phyloP scores from a whole-genome alignment of 2,329 filamentous ascomycete genomes.

The Colletotrichum kahawae region DNA sequence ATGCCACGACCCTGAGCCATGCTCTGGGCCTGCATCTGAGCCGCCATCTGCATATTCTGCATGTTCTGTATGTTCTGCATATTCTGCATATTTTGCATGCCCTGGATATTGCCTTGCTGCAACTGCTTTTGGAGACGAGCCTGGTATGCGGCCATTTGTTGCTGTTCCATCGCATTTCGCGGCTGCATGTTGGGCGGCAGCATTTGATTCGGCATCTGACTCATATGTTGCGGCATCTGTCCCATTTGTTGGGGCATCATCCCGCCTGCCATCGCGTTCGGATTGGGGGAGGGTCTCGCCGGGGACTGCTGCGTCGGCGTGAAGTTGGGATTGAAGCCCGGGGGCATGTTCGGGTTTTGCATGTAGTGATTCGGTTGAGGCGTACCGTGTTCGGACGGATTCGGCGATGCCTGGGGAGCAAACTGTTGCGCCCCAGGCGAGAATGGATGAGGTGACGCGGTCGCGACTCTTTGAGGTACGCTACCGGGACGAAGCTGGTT shows the following conservation, averaged over 20 bases:
- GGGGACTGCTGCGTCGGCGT: slow-evolving; percentile 62
- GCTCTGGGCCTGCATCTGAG: slow-evolving; percentile 55
- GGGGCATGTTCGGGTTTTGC: slow-evolving; percentile 61
- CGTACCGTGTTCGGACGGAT: slow-evolving; percentile 77
- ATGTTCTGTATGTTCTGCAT: slow-evolving; percentile 45
- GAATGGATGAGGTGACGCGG: slow-evolving; percentile 90
- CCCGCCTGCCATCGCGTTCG: slow-evolving; percentile 56
- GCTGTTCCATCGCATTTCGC: slow-evolving; percentile 69
- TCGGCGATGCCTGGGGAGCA: slow-evolving; percentile 74
- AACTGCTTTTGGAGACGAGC: slow-evolving; percentile 83
- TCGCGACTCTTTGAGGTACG: slow-evolving; percentile 82
- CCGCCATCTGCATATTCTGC: slow-evolving; percentile 48
- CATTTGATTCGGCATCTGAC: slow-evolving; percentile 37
- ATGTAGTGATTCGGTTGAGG: slow-evolving; percentile 77
- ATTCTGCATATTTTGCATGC: slow-evolving; percentile 44
- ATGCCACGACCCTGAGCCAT: slow-evolving; percentile 49
- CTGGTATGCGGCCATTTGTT: slow-evolving; percentile 79
- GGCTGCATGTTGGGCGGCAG: slow-evolving; percentile 41
- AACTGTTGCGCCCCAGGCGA: slow-evolving; percentile 79
- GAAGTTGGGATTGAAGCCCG: slow-evolving; percentile 64
- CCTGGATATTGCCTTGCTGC: slow-evolving; percentile 61
- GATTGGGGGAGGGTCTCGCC: slow-evolving; percentile 58
- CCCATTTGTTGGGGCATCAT: slow-evolving; percentile 57
- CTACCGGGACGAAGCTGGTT: slow-evolving; percentile 76
- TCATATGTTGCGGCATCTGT: slow-evolving; percentile 48